Percentiles rank a stretch among this genome's conserved stretches.
phyloP scores from a whole-genome alignment of 2,329 filamentous ascomycete species.

The Calonectria montana region DNA sequence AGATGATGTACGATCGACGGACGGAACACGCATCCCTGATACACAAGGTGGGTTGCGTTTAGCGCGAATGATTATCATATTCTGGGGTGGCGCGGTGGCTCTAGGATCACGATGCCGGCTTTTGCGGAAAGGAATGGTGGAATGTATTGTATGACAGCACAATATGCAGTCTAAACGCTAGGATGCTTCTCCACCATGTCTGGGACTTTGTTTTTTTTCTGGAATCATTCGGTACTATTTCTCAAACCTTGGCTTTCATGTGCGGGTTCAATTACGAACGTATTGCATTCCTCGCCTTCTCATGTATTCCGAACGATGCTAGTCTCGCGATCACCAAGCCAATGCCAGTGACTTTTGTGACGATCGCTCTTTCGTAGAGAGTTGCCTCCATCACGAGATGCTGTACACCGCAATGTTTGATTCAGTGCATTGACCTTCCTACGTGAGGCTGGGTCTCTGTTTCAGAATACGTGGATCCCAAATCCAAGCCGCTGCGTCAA shows the following conservation, averaged over 20 bases:
- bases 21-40: not conserved
- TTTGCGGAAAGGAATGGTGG: conserved; percentile 2
- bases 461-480: conserved; percentile 16
- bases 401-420: conserved; percentile 7
- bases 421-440: conserved; percentile 8
- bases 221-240: not conserved
- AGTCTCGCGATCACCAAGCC: too few species aligned
- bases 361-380: not conserved
- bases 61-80: conserved; percentile 3
- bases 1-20: conserved; percentile 17
- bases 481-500: not conserved
- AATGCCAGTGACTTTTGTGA: not conserved
- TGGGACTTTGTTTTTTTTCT: conserved; percentile 7
- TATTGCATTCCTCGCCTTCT: not conserved
- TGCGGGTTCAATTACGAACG: not conserved
- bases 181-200: conserved; percentile 6
- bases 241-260: not conserved
- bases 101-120: conserved; percentile 13
- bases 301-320: not conserved
- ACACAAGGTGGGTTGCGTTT: not conserved
- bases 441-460: conserved; percentile 9
- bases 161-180: not conserved
- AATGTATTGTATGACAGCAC: not conserved
- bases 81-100: conserved; percentile 1
- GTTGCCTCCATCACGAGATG: not conserved